Base-by-base conservation (phyloP, 768 basidiomycete species). In the Dioszegia crocea region DNA sequence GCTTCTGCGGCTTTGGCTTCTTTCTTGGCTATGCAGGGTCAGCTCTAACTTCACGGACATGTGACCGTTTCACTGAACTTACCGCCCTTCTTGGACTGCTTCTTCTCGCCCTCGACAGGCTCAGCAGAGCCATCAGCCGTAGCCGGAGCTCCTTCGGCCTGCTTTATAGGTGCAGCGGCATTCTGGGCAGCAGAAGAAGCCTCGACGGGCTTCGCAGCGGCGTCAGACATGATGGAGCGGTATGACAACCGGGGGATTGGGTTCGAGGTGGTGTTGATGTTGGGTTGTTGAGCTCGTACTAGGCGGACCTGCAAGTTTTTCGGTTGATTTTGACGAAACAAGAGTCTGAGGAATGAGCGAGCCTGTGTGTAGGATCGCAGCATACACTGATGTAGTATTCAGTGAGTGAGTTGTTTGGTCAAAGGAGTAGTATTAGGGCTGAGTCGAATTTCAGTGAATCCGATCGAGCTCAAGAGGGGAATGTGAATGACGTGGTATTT, bases 1-100 rank as follows among this genome's bases (percentile, higher is more conserved):
- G 26, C 73, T 60, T 74, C 73, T 5, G 72, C 59, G 26, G 85
- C 79, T 74, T 91, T 91, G 14, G 89, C 88, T 70, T 90, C 88
- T 70, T 89, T 92, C 80, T 91, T 91, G 1, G 85, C 88, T 87
- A 45, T 26, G 27, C 1, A 3, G 3, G 27, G 17, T 49, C 52
- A 56, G 40, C 54, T 45, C 21, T 43, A 21, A 19, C 10, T 31
- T 11, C 31, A 14, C 4, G 16, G n/a, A 6, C 3, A 27, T 31
- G 30, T 17, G 26, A n/a, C 5, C 9, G 41, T 6, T 33, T 33
- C 14, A 8, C 17, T 3, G 5, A 31, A 31, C 62, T 33, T 47
- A 63, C 62, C 62, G 14, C 57, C 57, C n/a, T 56, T 63, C 51
- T 63, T 60, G 31, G 61, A 57, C 57, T 51, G 33, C 44, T 53